Evolutionary conservation across 108 stramenopile genomes (phyloP), one percentile per base, ranked within the genome.

Genomic region (Tribonema minus): DNA sequence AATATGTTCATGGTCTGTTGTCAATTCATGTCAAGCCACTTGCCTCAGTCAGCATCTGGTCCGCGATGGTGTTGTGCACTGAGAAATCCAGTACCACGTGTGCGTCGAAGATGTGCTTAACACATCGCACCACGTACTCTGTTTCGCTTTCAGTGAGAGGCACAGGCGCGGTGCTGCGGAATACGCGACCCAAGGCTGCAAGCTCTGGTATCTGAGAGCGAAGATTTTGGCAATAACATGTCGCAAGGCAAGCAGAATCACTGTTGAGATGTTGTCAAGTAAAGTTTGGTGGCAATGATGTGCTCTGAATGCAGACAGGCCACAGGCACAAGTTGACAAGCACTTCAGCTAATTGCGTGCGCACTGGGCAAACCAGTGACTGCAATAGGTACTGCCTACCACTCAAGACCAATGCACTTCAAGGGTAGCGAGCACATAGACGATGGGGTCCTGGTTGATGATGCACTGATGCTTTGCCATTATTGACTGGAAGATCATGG

Each of bases 11-110:
- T n/a, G n/a, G n/a, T n/a, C n/a, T n/a, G n/a, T n/a, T n/a, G n/a
- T n/a, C n/a, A n/a, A n/a, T n/a, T n/a, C n/a, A n/a, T n/a, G n/a
- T n/a, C n/a, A n/a, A n/a, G n/a, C n/a, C n/a, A n/a, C n/a, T n/a
- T 28, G 92, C 92, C 74, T 94, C 86, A 54, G 89, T 86, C 25
- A 94, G 83, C 6, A 90, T 85, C 87, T 95, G 94, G 33, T 93
- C 90, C 34, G 92, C 92, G 59, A 98, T 90, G 0, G 96, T 98
- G 83, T 98, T 98, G 66, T 90, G 88, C 35, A 98, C 90, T 20
- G 73, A 71, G 72, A 98, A 98, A 70, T 98, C 92, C 0, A 98
- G 83, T 3, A 98, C 93, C 0, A 98, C 88, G 40, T 88, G 71
- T 32, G 83, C 86, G 26, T 61, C 67, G 71, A 96, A 92, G 59